Conservation (phyloP, 1,284 basidiomycete genomes). For the Papiliotrema terrestris region DNA sequence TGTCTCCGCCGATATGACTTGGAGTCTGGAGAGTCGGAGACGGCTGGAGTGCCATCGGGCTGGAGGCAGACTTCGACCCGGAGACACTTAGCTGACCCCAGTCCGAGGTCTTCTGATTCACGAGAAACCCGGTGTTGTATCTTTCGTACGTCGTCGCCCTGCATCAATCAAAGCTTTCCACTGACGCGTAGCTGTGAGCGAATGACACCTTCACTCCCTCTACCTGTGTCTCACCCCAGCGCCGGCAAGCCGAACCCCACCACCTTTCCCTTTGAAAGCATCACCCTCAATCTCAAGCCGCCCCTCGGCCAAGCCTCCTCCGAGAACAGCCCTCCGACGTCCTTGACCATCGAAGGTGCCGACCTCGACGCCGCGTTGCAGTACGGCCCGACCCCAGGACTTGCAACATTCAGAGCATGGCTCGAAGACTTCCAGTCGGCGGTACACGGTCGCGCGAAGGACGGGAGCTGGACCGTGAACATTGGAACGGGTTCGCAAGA, state of each 20-base stretch:
- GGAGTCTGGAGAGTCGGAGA: no score
- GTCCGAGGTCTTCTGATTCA: conserved; percentile 67
- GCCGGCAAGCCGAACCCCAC: conserved; percentile 73
- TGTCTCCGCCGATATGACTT: neutral
- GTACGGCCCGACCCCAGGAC: conserved; percentile 72
- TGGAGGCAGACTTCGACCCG: no score
- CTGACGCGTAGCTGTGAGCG: conserved; percentile 8
- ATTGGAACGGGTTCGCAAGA: conserved; percentile 85
- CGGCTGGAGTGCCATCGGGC: no score
- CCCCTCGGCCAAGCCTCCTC: conserved; percentile 51
- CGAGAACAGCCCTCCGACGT: conserved; percentile 50
- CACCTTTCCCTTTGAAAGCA: conserved; percentile 81
- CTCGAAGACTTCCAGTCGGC: conserved; percentile 63
- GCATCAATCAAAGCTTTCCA: conserved; percentile 3
- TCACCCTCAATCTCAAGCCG: conserved; percentile 57
- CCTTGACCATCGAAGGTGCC: conserved; percentile 53
- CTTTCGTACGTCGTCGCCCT: conserved; percentile 57
- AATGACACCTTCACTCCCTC: neutral
- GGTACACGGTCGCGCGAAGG: conserved; percentile 55
- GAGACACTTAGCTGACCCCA: conserved; percentile 19
- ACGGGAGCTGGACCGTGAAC: conserved; percentile 65
- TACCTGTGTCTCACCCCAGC: conserved; percentile 8
- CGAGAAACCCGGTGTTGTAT: conserved; percentile 78
- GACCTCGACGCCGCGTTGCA: conserved; percentile 67
- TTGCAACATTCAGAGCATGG: conserved; percentile 63